Evolutionary conservation across 176 grass and related monocot genomes (phyloP).

Genomic region (Rhipidocladum racemiflorum): DNA sequence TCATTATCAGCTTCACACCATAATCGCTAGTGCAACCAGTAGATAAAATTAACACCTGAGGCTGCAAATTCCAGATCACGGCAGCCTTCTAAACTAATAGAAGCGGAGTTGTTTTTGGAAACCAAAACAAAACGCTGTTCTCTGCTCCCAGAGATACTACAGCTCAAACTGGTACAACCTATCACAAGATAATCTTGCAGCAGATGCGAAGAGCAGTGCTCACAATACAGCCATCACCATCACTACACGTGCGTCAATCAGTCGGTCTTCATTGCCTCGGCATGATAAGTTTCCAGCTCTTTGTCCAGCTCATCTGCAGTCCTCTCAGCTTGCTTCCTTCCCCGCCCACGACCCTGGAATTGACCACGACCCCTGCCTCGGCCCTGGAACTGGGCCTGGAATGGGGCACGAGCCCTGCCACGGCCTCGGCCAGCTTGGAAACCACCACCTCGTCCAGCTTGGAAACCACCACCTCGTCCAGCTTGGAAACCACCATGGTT

Average conservation of each 20-base stretch:
- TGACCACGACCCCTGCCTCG: conserved; percentile 21
- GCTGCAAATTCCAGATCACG: conserved; percentile 7
- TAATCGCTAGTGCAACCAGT: conserved; percentile 11
- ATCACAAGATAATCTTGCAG: conserved; percentile 16
- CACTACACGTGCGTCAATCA: conserved; percentile 10
- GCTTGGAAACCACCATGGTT: conserved; percentile 49
- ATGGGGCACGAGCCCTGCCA: conserved; percentile 27
- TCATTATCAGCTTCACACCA: background rate
- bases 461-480: conserved; percentile 44
- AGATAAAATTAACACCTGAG: conserved; percentile 21
- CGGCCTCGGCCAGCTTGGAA: conserved; percentile 22
- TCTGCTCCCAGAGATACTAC: conserved; percentile 13
- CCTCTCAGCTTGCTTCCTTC: conserved; percentile 51
- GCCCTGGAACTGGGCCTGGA: conserved; percentile 43
- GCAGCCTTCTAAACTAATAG: background rate
- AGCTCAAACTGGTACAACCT: conserved; percentile 4
- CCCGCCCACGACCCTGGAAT: conserved; percentile 34
- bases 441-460: background rate
- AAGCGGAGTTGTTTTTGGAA: background rate
- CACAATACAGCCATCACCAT: background rate
- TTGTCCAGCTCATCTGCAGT: conserved; percentile 81
- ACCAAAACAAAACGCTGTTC: conserved; percentile 7
- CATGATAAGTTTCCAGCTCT: conserved; percentile 73
- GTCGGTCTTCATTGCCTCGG: conserved; percentile 59
- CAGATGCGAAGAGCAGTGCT: background rate